Percentiles rank a stretch among this genome's conserved stretches.
Conservation (phyloP, 2,329 filamentous ascomycete species). For the Botrytis elliptica region DNA sequence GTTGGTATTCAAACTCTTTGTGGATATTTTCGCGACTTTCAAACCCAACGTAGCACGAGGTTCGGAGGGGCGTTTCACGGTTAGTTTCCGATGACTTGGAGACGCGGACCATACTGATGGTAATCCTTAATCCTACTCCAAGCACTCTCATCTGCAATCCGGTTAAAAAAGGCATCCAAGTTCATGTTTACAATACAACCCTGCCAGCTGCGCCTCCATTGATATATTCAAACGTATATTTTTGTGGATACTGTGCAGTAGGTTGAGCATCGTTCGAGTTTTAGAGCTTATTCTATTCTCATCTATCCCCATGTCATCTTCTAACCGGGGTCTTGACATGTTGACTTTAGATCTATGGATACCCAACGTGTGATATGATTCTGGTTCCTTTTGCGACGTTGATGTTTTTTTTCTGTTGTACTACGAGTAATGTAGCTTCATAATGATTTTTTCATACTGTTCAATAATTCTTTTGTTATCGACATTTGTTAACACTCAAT, state of each 20-base stretch:
- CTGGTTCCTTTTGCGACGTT: neutral
- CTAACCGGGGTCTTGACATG: neutral
- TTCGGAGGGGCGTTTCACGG: constrained; percentile 1
- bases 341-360: neutral
- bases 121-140: constrained; percentile 2
- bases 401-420: constrained; percentile 3
- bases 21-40: neutral
- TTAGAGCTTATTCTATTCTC: constrained; percentile 15
- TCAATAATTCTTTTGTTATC: constrained; percentile 6
- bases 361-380: constrained; percentile 4
- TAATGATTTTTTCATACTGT: constrained; percentile 14
- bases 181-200: neutral
- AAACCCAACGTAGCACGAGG: neutral
- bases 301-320: constrained; percentile 9
- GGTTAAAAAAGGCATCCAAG: neutral
- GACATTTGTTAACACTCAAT: constrained; percentile 1
- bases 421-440: constrained; percentile 4
- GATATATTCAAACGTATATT: neutral
- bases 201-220: neutral
- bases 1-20: neutral
- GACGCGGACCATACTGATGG: constrained; percentile 11
- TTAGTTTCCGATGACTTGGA: constrained; percentile 3
- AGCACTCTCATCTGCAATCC: neutral
- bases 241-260: neutral
- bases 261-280: neutral